These are phyloP conservation scores for Selaginella tamariscina DNA, from an alignment of 75 land plant genomes.

Conservation along the genomic window DNA sequence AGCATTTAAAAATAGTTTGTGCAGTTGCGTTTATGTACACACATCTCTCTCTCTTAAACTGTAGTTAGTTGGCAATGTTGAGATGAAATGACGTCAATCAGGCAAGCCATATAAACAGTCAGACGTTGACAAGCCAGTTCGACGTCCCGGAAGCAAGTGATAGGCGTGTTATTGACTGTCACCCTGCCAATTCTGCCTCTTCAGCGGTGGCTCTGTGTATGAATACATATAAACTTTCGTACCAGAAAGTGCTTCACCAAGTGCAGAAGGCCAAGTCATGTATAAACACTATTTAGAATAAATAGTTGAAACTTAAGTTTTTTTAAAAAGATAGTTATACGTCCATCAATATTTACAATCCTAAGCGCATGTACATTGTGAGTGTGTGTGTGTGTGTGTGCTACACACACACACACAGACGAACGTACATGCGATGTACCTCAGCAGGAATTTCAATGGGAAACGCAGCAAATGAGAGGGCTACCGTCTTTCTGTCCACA, in stretches of 20 bases:
- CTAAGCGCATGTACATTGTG: background rate
- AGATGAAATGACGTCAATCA: too few relatives aligned
- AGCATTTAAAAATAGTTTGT: too few relatives aligned
- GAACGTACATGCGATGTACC: slow-evolving; percentile 41
- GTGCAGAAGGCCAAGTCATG: background rate
- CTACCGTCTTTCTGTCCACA: slow-evolving; percentile 89
- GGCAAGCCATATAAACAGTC: too few relatives aligned
- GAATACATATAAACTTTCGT: background rate
- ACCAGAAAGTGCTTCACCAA: background rate
- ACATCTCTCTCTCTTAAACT: too few relatives aligned
- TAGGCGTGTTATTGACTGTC: background rate
- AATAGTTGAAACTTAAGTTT: background rate
- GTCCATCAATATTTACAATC: background rate
- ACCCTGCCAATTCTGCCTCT: background rate
- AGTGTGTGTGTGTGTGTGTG: background rate
- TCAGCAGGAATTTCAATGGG: slow-evolving; percentile 92
- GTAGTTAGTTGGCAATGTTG: too few relatives aligned
- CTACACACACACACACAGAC: background rate
- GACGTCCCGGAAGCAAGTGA: background rate
- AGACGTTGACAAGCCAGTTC: background rate
- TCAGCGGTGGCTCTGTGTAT: background rate
- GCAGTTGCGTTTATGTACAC: too few relatives aligned
- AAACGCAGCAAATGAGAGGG: slow-evolving; percentile 84
- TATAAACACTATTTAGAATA: too few relatives aligned
- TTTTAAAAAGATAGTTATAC: background rate